Percentiles rank a stretch among this genome's conserved stretches.
Conservation (phyloP, 106 monocot genomes). For the Acorus calamus region DNA sequence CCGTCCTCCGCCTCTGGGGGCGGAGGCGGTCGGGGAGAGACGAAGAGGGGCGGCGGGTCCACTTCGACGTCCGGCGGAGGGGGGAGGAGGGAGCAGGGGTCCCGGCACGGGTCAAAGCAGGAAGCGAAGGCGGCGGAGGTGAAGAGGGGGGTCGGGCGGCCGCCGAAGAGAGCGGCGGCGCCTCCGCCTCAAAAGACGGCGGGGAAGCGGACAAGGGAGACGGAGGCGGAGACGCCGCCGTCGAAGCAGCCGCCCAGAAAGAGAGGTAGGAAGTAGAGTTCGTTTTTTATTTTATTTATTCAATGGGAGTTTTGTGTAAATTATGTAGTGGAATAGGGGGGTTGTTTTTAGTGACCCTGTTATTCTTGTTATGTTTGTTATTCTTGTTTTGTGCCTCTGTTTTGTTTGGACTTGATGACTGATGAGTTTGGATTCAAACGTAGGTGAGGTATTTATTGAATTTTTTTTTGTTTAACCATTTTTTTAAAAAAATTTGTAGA, state of each 20-base stretch:
- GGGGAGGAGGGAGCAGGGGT: slow-evolving; percentile 15
- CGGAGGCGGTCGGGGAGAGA: slow-evolving; percentile 13
- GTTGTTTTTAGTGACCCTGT: no score
- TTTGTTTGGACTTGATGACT: no score
- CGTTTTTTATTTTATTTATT: neutral
- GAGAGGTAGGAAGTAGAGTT: slow-evolving; percentile 26
- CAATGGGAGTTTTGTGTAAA: slow-evolving; percentile 6
- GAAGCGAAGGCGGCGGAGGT: neutral
- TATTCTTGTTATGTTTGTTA: no score
- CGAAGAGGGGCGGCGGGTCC: neutral
- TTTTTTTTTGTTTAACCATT: no score
- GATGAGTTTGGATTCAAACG: no score
- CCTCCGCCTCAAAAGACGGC: slow-evolving; percentile 16
- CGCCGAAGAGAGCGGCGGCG: slow-evolving; percentile 34
- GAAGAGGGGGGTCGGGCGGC: slow-evolving; percentile 48
- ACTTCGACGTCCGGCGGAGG: no score
- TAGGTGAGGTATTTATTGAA: accelerated
- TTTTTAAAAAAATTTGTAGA: no score
- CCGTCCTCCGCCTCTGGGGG: neutral
- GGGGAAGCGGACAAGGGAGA: slow-evolving; percentile 13
- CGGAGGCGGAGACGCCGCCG: neutral
- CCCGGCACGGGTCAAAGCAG: slow-evolving; percentile 12
- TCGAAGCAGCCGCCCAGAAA: slow-evolving; percentile 3
- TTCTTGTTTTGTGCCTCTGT: no score
- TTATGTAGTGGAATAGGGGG: slow-evolving; percentile 5